Base-by-base conservation (phyloP, 2,329 filamentous ascomycete species). In the Sarocladium strictum region DNA sequence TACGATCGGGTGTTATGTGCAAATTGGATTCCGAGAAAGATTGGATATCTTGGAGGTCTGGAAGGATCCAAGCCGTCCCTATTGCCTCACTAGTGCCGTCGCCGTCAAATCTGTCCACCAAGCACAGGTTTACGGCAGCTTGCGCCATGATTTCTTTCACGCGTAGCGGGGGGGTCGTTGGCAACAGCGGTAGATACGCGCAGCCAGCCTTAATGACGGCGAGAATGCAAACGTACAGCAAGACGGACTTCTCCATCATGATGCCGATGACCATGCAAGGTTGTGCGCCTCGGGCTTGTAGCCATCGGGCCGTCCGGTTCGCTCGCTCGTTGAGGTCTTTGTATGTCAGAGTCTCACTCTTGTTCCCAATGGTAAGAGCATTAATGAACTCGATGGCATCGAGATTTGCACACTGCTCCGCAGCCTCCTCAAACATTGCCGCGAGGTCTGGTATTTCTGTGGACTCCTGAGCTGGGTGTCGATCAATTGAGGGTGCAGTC, bases 121-220 rank as follows among this genome's bases (percentile, higher is more conserved):
- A 54, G 55, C 77, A 81, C 9, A 74, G 49, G 14, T 53, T 57
- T 2, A 85, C 74, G 0, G 72, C 67, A 0, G 87, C 80, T 60
- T 89, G 83, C 1, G 68, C 58, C 15, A 95, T 59, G 21, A 94
- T 89, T 2, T 77, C 72, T 2, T 73, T 65, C 1, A 87, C 72
- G 52, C 89, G 77, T 10, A 82, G 76, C 1, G 64, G 21, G 0
- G 90, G 89, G 0, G 85, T 87, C n/a, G 79, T 83, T 1, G 89
- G 87, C 1, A 89, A 76, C 3, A 96, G 75, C 0, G 90, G 90
- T n/a, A 96, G 70, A 63, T 95, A 94, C 7, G 85, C 89, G 62
- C 84, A 85, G 9, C 90, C 89, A 4, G 83, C 73, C 63, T 95
- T 95, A 29, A 90, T 68, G 21, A 86, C 79, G 1, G 83, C 90